Percentiles rank a stretch among this genome's conserved stretches.
Conservation (phyloP, 2,329 filamentous ascomycete species). For the Penicillium olsonii region DNA sequence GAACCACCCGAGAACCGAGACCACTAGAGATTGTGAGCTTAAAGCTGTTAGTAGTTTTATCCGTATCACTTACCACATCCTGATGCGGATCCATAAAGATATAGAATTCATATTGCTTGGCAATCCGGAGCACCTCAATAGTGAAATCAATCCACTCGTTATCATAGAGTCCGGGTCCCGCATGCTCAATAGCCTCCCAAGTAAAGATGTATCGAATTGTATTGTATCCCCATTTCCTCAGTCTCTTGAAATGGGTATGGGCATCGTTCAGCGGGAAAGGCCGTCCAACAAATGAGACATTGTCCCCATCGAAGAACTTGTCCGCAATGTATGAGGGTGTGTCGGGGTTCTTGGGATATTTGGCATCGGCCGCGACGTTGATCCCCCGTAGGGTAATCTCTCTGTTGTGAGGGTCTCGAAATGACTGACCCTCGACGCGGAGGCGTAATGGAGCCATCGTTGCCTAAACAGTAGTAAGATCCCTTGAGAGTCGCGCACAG, state of each 20-base stretch:
- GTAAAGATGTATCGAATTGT: constrained; percentile 96
- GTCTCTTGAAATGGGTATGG: constrained; percentile 77
- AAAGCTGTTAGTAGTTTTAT: background rate
- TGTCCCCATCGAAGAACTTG: constrained; percentile 89
- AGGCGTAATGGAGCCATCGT: constrained; percentile 74
- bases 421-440: constrained; percentile 79
- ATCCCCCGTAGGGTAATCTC: constrained; percentile 90
- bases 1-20: constrained; percentile 92
- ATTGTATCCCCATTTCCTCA: constrained; percentile 92
- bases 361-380: constrained; percentile 88
- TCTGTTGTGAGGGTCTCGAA: constrained; percentile 77
- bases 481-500: background rate
- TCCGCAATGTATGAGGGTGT: constrained; percentile 76
- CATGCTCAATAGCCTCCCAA: constrained; percentile 97
- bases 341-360: constrained; percentile 79
- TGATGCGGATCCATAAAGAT: constrained; percentile 99
- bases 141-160: constrained; percentile 92
- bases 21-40: constrained; percentile 62
- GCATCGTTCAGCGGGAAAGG: constrained; percentile 85
- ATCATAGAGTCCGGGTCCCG: constrained; percentile 87
- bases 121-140: constrained; percentile 77
- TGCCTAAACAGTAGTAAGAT: background rate
- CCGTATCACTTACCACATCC: constrained; percentile 72
- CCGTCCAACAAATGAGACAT: constrained; percentile 81
- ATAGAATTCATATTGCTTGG: constrained; percentile 90